These are phyloP conservation scores for Starmerella etchellsii DNA, from an alignment of 805 yeast genomes.

Conservation along the genomic window DNA sequence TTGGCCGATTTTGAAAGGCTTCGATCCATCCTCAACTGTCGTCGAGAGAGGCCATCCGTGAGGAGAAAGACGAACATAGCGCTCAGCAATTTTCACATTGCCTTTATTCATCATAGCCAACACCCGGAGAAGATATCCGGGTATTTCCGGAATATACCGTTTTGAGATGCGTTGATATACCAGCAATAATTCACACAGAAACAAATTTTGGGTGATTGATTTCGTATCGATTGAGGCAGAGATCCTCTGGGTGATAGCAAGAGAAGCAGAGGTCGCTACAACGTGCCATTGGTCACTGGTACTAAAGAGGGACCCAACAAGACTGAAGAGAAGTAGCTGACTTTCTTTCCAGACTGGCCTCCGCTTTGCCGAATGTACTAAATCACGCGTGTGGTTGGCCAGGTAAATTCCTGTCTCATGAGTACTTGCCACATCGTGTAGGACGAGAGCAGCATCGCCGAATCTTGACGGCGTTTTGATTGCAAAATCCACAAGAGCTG, in stretches of 20 bases:
- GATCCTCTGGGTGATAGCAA: conserved; percentile 59
- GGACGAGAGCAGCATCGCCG: conserved; percentile 25
- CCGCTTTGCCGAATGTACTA: conserved; percentile 44
- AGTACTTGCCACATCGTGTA: conserved; percentile 47
- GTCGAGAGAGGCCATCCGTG: background rate
- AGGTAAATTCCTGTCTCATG: conserved; percentile 42
- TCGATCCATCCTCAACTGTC: background rate
- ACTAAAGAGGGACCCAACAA: conserved; percentile 71
- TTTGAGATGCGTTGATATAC: conserved; percentile 71
- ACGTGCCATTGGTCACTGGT: conserved; percentile 93
- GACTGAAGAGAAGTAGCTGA: conserved; percentile 54
- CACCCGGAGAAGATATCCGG: conserved; percentile 34
- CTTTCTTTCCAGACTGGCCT: conserved; percentile 27
- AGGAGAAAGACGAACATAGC: conserved; percentile 6
- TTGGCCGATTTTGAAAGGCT: background rate
- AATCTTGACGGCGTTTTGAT: conserved; percentile 24
- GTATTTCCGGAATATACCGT: conserved; percentile 70
- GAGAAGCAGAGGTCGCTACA: conserved; percentile 70
- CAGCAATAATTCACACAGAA: conserved; percentile 49
- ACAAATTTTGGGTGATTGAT: conserved; percentile 46
- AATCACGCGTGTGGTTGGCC: conserved; percentile 48
- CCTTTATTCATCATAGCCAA: conserved; percentile 2
- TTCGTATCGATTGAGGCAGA: conserved; percentile 37
- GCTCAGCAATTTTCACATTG: conserved; percentile 3
- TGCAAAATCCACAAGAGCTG: conserved; percentile 47